Base-by-base conservation (phyloP, 306 rosid genomes). In the Acacia acuminata region DNA sequence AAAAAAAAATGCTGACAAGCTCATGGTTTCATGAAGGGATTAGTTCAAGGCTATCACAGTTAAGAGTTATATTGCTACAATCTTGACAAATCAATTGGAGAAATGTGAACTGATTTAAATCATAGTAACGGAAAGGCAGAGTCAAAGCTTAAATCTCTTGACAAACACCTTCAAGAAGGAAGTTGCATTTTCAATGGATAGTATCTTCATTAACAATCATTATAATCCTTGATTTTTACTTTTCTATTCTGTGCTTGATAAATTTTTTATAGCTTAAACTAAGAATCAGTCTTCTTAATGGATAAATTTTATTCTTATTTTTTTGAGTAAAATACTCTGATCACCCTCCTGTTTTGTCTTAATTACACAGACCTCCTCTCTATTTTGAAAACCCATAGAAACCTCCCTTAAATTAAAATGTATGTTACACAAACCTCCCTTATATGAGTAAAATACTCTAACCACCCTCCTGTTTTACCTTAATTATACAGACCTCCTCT, bases 61-160 rank as follows among this genome's bases (percentile, higher is more conserved):
- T 96, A n/a, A 89, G 99, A 96, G 81, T 85, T 96, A 64, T 94
- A 94, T 85, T 96, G 99, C 87, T 96, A 96, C 89, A 96, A 94
- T 86, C 94, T 96, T 78, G 99, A 94, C 88, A 96, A 94, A 83
- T 94, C 99, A 34, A 94, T 96, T 70, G 94, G 97, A 78, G 99
- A 96, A 92, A 96, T 96, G 94, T 87, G 91, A 76, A 88, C 94
- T 22, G 97, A 96, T 70, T 76, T 94, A 75, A 83, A 77, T 71
- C 97, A 90, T 79, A 96, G 94, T 71, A 92, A 94, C 38, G 94
- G 82, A 73, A 98, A 94, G 82, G 86, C 92, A 40, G 99, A 96
- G 64, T 68, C 85, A 22, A 96, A 92, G 87, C 97, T 96, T 74
- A 94, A 91, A 89, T 89, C 90, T 76, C 90, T 96, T 80, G 99